Conservation (phyloP, 106 monocot species). For the Hemerocallis citrina region DNA sequence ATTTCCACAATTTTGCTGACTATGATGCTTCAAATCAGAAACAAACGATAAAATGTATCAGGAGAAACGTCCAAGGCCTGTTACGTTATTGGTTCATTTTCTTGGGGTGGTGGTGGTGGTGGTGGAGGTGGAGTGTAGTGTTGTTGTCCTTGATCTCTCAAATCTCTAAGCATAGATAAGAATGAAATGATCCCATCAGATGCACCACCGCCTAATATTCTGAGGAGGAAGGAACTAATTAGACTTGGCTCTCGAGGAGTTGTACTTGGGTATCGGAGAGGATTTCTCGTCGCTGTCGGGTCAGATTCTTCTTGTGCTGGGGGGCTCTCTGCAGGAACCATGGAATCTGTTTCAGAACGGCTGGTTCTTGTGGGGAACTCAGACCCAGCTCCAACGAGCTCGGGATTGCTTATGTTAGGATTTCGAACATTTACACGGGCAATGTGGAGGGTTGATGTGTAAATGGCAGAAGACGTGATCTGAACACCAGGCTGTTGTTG, state of each 20-base stretch:
- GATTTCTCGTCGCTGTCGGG: constrained; percentile 2
- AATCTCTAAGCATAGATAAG: constrained; percentile 86
- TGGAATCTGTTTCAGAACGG: constrained; percentile 8
- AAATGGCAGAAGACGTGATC: constrained; percentile 84
- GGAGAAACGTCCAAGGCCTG: neutral
- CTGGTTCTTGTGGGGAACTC: neutral
- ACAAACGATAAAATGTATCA: neutral
- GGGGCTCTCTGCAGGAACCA: constrained; percentile 10
- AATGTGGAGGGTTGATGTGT: constrained; percentile 86
- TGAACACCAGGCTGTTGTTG: constrained; percentile 83
- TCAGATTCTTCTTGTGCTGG: constrained; percentile 7
- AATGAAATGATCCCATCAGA: constrained; percentile 82
- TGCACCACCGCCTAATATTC: constrained; percentile 79
- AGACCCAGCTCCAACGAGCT: constrained; percentile 11
- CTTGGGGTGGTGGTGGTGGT: constrained; percentile 17
- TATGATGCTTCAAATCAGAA: neutral
- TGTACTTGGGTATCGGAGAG: constrained; percentile 15
- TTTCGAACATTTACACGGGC: constrained; percentile 74
- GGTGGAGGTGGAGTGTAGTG: constrained; percentile 23
- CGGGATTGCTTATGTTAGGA: constrained; percentile 7
- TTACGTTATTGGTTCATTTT: constrained; percentile 38
- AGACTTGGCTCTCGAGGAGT: constrained; percentile 52
- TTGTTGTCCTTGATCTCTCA: constrained; percentile 60
- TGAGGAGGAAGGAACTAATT: constrained; percentile 72
- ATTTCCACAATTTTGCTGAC: neutral